Evolutionary conservation across 78 protist species (phyloP), one percentile per base, ranked within the genome.

Genomic region (Protostelium mycophagum): DNA sequence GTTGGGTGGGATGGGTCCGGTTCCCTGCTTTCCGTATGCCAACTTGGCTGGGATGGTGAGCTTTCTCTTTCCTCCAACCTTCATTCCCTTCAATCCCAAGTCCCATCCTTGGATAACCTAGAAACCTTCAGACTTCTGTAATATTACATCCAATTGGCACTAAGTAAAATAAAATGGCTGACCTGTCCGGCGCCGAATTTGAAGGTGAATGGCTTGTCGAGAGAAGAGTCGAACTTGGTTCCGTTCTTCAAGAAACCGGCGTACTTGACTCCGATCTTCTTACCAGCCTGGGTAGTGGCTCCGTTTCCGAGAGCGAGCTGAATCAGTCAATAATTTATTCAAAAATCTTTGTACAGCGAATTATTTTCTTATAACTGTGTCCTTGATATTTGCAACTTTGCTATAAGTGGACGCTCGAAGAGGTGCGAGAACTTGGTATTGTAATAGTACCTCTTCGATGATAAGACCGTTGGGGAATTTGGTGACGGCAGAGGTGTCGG

Each of bases 21-120:
- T 86, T 83, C 96, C 96, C 83, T 63, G 0, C 9, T 28, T 0
- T 36, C 96, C 97, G 85, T 96, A 96, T 34, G 92, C 98, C 28
- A 91, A 37, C 10, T 28, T 36, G 5, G 97, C 25, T 83, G 98
- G 95, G 85, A 93, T 94, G 63, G 88, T 88, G 25, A 96, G 91
- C 34, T 38, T 86, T 37, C 96, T 88, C 73, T 86, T 83, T 25
- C 95, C 96, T 34, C 98, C 97, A 28, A 90, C 92, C 37, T 63
- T 85, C 98, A 96, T 95, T 31, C 93, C 93, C 28, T 35, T 91
- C 34, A 96, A 38, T 86, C 98, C 98, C 1, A 88, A 0, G 90
- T 95, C 97, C 98, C 98, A 96, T 38, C 98, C 98, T 31, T 37
- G 36, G 89, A 96, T 95, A 38, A 96, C 97, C 88, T 96, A 35